Percentiles rank a stretch among this genome's conserved stretches.
phyloP scores from a whole-genome alignment of 2,329 filamentous ascomycete species.

The Bipolaris cookei region DNA sequence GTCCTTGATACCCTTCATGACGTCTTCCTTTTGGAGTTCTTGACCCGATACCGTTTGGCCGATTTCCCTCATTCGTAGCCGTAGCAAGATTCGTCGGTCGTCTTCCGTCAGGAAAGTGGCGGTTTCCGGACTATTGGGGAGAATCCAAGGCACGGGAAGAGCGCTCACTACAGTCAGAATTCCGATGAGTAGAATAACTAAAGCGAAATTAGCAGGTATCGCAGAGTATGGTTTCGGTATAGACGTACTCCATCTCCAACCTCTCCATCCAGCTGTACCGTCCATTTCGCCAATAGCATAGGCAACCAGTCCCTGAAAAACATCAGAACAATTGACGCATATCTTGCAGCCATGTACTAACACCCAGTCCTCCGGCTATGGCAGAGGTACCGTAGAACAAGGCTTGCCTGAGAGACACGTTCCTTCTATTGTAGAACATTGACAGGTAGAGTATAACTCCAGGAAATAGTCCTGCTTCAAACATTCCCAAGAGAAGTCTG shows the following conservation, averaged over 20 bases:
- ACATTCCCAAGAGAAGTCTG: slow-evolving; percentile 37
- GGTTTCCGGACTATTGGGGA: slow-evolving; percentile 56
- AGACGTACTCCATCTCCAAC: slow-evolving; percentile 35
- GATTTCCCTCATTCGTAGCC: slow-evolving; percentile 48
- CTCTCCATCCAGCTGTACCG: slow-evolving; percentile 27
- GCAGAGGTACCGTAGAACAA: slow-evolving; percentile 62
- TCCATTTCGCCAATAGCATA: slow-evolving; percentile 39
- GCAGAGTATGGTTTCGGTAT: background rate
- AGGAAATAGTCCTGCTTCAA: slow-evolving; percentile 40
- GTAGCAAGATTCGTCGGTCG: slow-evolving; percentile 30
- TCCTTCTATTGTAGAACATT: slow-evolving; percentile 39
- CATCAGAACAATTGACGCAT: background rate
- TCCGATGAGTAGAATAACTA: slow-evolving; percentile 40
- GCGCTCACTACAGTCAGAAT: slow-evolving; percentile 46
- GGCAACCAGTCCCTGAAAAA: slow-evolving; percentile 28
- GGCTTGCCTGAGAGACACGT: slow-evolving; percentile 59
- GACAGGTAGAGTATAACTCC: slow-evolving; percentile 36
- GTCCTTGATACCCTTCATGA: slow-evolving; percentile 55
- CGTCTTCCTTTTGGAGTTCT: slow-evolving; percentile 53
- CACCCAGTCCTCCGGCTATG: slow-evolving; percentile 61
- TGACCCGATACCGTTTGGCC: slow-evolving; percentile 55
- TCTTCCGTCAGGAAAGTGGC: slow-evolving; percentile 43
- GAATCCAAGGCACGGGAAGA: slow-evolving; percentile 55
- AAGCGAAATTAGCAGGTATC: background rate
- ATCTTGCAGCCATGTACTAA: background rate